A percentile compares a stretch with the other conserved stretches of the same genome.
These are phyloP conservation scores for Hsuehochloa calcarea DNA, from an alignment of 176 grass and related monocot species.

Conservation along the genomic window DNA sequence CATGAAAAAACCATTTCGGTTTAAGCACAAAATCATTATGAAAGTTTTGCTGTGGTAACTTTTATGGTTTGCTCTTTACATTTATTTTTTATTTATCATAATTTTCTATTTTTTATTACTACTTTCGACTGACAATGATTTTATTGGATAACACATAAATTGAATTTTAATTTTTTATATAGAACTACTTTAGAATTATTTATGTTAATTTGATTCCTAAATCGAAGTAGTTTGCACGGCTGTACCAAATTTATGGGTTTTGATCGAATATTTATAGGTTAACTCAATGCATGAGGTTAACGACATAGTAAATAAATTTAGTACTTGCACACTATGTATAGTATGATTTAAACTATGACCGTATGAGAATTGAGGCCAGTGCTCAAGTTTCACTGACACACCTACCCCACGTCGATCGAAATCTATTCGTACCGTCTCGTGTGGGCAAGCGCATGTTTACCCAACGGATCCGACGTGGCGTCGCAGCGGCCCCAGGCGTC, in stretches of 20 bases:
- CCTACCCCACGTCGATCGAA: neutral
- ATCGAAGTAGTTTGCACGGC: neutral
- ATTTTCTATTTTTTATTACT: neutral
- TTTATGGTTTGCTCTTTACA: neutral
- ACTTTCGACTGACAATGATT: neutral
- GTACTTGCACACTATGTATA: no score
- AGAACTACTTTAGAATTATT: neutral
- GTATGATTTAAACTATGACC: no score
- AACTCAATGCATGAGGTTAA: no score
- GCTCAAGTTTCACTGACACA: no score
- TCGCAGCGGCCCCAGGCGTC: constrained; percentile 1
- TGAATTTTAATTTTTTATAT: neutral
- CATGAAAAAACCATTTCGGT: neutral
- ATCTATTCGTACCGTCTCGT: neutral
- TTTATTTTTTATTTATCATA: neutral
- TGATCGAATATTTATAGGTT: no score
- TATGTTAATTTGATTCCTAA: neutral
- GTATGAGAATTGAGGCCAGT: no score
- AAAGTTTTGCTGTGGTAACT: neutral
- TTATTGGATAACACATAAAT: neutral
- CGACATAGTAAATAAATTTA: no score
- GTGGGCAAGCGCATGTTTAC: neutral
- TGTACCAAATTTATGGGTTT: no score
- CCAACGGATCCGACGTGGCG: constrained; percentile 2
- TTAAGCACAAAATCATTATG: neutral